These are phyloP conservation scores for Stagonosporopsis vannaccii DNA, from an alignment of 2,329 filamentous ascomycete genomes.

Conservation along the genomic window DNA sequence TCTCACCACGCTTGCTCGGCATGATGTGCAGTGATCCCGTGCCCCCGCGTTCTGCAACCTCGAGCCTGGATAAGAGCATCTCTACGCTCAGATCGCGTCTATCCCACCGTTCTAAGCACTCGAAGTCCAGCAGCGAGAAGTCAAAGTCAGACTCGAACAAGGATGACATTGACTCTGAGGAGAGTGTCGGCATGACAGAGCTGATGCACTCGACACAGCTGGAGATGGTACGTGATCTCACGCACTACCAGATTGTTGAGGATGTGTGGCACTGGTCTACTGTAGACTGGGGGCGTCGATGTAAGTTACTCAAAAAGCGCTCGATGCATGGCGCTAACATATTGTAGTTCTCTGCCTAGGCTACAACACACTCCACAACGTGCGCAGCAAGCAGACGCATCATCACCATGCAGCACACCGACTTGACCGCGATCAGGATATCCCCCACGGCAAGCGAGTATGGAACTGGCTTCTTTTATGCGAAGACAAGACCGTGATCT, in stretches of 20 bases:
- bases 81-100: conserved; percentile 41
- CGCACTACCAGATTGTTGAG: conserved; percentile 68
- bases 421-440: conserved; percentile 41
- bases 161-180: conserved; percentile 38
- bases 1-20: conserved; percentile 70
- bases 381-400: conserved; percentile 34
- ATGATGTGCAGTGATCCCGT: conserved; percentile 68
- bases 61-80: conserved; percentile 38
- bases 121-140: conserved; percentile 23
- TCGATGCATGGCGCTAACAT: conserved; percentile 9
- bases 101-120: conserved; percentile 36
- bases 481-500: conserved; percentile 74
- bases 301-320: conserved; percentile 50
- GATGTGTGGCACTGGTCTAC: conserved; percentile 80
- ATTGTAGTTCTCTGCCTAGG: conserved; percentile 70
- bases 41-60: conserved; percentile 28
- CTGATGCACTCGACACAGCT: conserved; percentile 47
- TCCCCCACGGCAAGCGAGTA: conserved; percentile 61
- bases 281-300: conserved; percentile 71
- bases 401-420: conserved; percentile 36
- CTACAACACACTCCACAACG: conserved; percentile 69
- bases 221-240: conserved; percentile 50
- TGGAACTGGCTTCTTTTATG: conserved; percentile 78
- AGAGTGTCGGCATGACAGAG: conserved; percentile 46
- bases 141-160: conserved; percentile 22